Evolutionary conservation across 441 rosid genomes (phyloP), one percentile per base, ranked within the genome.

Genomic region (Geranium incanum): DNA sequence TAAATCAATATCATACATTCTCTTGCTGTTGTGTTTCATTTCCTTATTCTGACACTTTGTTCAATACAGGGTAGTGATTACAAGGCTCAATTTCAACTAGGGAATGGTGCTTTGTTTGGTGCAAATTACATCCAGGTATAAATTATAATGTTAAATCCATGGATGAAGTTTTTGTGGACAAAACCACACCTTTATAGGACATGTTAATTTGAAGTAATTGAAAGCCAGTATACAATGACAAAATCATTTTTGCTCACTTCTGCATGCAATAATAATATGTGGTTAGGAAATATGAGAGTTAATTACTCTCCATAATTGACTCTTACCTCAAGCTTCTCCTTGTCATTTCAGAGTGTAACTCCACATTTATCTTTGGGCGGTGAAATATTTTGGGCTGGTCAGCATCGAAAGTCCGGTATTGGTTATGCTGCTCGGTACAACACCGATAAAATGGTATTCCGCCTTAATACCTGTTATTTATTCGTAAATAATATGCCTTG

Each of bases 341-440:
- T 66, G 16, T 68, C 62, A 59, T 65, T 80, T 82, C 86, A 94
- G 97, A 87, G 87, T 78, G 90, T 90, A 78, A 88, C 94, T 38
- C 88, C 82, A 13, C 78, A 75, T 76, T 59, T 94, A 63, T 87
- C 97, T 70, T 76, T 94, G 87, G 97, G 94, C 67, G 97, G 97
- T 75, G 99, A 94, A 84, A 86, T 86, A 69, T 94, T 94, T 79
- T 94, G 97, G 97, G 91, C 95, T 66, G 99, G 97, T 82, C 95
- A 86, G 75, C 99, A 89, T 77, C 85, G 93, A 36, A 94, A 90
- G 85, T 94, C 99, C 2, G 99, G 99, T 66, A 57, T 92, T 70
- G 97, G 99, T 73, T 94, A 92, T 80, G 99, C 95, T 78, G 97
- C 88, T 70, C 86, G 97, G 72, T 94, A 90, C 70, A 97, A 84